Evolutionary conservation across 1,139 yeast genomes (phyloP).

Genomic region (Taiozyma sp.): DNA sequence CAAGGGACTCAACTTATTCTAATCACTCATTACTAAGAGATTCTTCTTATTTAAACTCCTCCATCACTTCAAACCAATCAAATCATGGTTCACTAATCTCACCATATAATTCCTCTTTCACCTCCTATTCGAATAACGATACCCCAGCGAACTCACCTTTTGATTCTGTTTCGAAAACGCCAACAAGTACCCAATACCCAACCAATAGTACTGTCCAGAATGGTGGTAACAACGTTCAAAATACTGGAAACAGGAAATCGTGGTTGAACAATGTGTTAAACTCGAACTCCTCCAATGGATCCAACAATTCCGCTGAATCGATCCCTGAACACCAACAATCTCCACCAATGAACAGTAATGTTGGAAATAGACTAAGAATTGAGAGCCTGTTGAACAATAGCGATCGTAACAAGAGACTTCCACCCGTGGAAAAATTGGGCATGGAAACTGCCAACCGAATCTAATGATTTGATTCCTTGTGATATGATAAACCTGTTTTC

Average conservation of each 20-base stretch:
- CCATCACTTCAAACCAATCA: not conserved
- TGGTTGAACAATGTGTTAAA: slow-evolving; percentile 19
- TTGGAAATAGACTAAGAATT: slow-evolving; percentile 12
- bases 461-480: not conserved
- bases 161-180: slow-evolving; percentile 7
- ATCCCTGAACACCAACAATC: slow-evolving; percentile 2
- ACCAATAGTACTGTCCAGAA: not conserved
- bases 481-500: not conserved
- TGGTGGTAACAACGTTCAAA: not conserved
- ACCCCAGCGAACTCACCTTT: slow-evolving; percentile 8
- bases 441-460: slow-evolving; percentile 4
- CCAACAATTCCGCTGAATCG: not conserved
- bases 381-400: slow-evolving; percentile 15
- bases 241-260: slow-evolving; percentile 8
- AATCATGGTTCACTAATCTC: slow-evolving; percentile 11
- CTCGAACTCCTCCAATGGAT: not conserved
- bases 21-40: not conserved
- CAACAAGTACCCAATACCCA: slow-evolving; percentile 7
- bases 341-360: not conserved
- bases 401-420: slow-evolving; percentile 6
- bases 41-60: not conserved
- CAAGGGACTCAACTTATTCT: not conserved
- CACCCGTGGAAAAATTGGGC: slow-evolving; percentile 19
- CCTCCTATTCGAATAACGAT: slow-evolving; percentile 7
- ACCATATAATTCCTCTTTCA: slow-evolving; percentile 19